These are phyloP conservation scores for Microstegium vimineum DNA, from an alignment of 176 grass and related monocot genomes.

Conservation along the genomic window DNA sequence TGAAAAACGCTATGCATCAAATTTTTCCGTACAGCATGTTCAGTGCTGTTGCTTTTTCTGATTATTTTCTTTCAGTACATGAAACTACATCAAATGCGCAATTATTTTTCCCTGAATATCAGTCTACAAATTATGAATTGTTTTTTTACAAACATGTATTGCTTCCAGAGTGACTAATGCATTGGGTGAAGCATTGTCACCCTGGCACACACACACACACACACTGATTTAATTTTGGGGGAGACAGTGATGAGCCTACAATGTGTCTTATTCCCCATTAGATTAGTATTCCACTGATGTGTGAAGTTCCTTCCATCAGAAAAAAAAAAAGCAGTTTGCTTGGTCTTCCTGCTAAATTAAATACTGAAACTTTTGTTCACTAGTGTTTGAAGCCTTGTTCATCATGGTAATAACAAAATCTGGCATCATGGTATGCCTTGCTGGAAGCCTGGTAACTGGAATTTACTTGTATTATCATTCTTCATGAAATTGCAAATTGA, in stretches of 20 bases:
- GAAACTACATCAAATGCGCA: not conserved
- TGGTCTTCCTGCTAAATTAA: not conserved
- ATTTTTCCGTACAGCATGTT: not conserved
- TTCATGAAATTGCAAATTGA: too few species aligned
- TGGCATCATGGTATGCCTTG: not conserved
- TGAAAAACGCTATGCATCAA: not conserved
- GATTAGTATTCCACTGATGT: not conserved
- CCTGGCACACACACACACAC: too few species aligned
- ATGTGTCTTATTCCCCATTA: not conserved
- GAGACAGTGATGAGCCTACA: not conserved
- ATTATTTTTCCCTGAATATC: not conserved
- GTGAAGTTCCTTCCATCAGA: not conserved
- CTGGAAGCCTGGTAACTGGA: not conserved
- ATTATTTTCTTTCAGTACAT: not conserved
- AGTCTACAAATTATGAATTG: not conserved
- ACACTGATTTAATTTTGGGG: not conserved
- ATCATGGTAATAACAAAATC: not conserved
- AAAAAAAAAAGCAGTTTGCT: not conserved
- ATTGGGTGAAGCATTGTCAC: not conserved
- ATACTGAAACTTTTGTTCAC: not conserved
- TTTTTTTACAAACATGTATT: not conserved
- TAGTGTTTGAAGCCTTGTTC: not conserved
- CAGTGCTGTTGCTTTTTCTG: not conserved
- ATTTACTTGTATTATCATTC: too few species aligned
- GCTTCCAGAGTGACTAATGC: not conserved